Conservation (phyloP, 805 yeast genomes). For the Hemisphaericaspora nanyangensis region DNA sequence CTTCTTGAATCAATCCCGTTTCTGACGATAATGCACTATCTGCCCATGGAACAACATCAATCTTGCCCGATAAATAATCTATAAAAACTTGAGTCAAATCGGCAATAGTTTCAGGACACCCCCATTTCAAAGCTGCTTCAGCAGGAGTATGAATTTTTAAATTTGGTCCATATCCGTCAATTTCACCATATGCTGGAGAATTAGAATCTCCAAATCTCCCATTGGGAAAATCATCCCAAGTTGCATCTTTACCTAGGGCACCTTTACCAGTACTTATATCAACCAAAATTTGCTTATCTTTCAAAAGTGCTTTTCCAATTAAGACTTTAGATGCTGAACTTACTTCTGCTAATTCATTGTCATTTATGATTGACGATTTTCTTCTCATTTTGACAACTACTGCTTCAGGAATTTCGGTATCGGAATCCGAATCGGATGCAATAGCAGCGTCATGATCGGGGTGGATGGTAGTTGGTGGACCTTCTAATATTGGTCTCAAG, state of each 20-base stretch:
- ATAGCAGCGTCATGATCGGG: conserved; percentile 31
- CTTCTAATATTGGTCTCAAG: conserved; percentile 43
- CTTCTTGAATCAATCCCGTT: conserved; percentile 89
- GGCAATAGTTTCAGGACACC: conserved; percentile 54
- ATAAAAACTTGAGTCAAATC: conserved; percentile 69
- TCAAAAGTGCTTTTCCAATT: conserved; percentile 18
- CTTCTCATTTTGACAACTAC: conserved; percentile 20
- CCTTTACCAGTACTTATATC: conserved; percentile 86
- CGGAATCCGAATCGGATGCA: conserved; percentile 34
- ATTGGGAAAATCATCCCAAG: conserved; percentile 97
- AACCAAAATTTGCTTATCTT: conserved; percentile 51
- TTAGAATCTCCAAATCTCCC: conserved; percentile 94
- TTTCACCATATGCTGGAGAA: conserved; percentile 97
- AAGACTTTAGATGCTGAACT: conserved; percentile 14
- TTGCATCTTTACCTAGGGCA: conserved; percentile 79
- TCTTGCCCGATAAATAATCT: conserved; percentile 68
- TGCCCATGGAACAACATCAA: conserved; percentile 87
- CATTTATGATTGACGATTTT: conserved; percentile 35
- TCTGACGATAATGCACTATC: conserved; percentile 84
- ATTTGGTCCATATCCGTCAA: conserved; percentile 94
- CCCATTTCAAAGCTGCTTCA: conserved; percentile 76
- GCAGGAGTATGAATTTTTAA: conserved; percentile 64
- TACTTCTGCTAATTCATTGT: conserved; percentile 32
- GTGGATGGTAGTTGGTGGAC: conserved; percentile 19
- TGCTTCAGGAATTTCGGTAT: conserved; percentile 15